Base-by-base conservation (phyloP, 192 early-diverging fungal species). In the Backusella psychrophila region DNA sequence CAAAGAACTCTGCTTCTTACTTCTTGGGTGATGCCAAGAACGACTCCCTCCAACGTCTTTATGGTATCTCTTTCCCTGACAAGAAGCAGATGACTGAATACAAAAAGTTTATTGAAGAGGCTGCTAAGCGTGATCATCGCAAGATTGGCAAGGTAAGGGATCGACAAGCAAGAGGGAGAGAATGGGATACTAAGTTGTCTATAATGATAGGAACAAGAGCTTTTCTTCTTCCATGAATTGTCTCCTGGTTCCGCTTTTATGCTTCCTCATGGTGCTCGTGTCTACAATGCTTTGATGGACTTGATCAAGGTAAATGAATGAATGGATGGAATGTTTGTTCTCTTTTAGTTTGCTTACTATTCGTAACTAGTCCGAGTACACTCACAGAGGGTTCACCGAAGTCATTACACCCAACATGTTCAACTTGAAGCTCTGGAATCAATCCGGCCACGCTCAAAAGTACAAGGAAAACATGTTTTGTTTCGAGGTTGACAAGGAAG, bases 61-160 rank as follows among this genome's bases (percentile, higher is more conserved):
- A 99, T 85, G 98, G 98, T 72, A 94, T 99, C 71, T 98, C 97
- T 71, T 99, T 99, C 93, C 98, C 98, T 15, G 98, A 99, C 80
- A 92, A 90, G 81, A 98, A 99, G 92, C 91, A 94, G 84, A 92
- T 99, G 94, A 93, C 93, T 71, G 93, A 98, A 86, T 93, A 97
- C 84, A 95, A 96, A 82, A 88, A 94, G 80, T 98, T 99, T 83
- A 81, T 99, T 82, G 96, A 94, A 77, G 98, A 98, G 85, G 97
- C 97, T 26, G 92, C 94, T 33, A 97, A 96, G 90, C 90, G 96
- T 76, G 96, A 98, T 82, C 97, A 98, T 85, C 93, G 96, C 77
- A 97, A 95, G 86, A 96, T 99, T 76, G 98, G 98, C 71, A 84
- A 86, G 81, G 87, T 87, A 79, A 53, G 17, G 17, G 3, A 9